These are phyloP conservation scores for Diaporthe nobilis DNA, from an alignment of 2,329 filamentous ascomycete species.

Conservation along the genomic window DNA sequence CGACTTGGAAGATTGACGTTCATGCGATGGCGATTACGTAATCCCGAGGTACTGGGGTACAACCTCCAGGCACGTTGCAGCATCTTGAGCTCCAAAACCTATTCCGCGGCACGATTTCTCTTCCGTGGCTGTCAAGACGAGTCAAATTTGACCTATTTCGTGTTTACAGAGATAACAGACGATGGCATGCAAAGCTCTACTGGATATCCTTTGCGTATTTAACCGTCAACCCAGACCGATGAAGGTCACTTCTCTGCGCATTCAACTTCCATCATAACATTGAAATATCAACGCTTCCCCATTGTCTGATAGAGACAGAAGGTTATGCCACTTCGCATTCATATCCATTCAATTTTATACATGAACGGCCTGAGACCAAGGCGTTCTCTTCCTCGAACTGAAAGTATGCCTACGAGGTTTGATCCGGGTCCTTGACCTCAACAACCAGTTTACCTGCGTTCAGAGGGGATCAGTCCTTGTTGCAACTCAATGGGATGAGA, in stretches of 20 bases:
- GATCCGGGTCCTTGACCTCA: constrained; percentile 59
- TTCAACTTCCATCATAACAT: too few species aligned
- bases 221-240: not conserved
- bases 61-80: not conserved
- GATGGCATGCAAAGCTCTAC: not conserved
- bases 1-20: constrained; percentile 35
- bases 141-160: not conserved
- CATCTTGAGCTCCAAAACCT: too few species aligned
- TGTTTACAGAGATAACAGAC: not conserved
- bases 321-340: not conserved
- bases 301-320: not conserved
- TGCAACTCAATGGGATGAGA: too few species aligned
- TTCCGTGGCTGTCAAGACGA: too few species aligned
- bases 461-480: constrained; percentile 8
- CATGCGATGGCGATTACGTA: constrained; percentile 13
- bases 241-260: not conserved
- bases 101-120: not conserved
- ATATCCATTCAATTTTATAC: too few species aligned
- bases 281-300: too few species aligned
- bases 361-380: too few species aligned
- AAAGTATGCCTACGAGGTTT: not conserved
- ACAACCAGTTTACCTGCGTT: constrained; percentile 66
- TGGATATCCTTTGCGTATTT: not conserved
- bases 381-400: not conserved
- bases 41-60: not conserved